Evolutionary conservation across 208 protist genomes (phyloP).

Genomic region (Acanthamoeba castellanii): DNA sequence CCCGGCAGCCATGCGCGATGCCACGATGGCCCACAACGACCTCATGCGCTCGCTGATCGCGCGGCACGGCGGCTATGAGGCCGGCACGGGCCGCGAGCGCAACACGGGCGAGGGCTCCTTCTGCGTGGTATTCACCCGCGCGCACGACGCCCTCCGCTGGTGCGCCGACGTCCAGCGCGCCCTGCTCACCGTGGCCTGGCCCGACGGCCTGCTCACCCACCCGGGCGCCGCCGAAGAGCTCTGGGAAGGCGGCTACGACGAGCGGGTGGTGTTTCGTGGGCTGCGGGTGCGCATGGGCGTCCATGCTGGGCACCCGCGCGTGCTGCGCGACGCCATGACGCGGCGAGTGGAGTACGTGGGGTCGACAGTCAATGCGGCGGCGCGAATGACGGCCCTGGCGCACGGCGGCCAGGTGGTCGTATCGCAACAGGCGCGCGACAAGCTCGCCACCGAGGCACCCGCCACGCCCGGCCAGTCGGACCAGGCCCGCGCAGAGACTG

Average conservation of each 20-base stretch:
- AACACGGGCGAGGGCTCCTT: constrained; percentile 24
- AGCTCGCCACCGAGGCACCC: background rate
- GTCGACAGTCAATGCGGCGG: background rate
- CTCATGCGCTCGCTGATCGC: background rate
- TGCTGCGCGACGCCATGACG: background rate
- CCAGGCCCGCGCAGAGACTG: too few relatives aligned
- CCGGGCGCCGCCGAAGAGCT: constrained; percentile 14
- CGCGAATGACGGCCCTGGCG: background rate
- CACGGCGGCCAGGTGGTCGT: constrained; percentile 25
- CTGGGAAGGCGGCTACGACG: background rate
- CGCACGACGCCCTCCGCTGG: background rate
- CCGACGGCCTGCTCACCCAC: background rate
- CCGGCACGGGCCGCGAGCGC: background rate
- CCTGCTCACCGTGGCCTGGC: constrained; percentile 47
- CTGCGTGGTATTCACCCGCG: background rate
- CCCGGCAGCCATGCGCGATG: background rate
- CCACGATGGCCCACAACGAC: background rate
- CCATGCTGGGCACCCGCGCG: background rate
- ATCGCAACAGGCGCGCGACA: background rate
- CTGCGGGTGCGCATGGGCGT: constrained; percentile 38
- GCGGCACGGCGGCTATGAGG: constrained; percentile 1
- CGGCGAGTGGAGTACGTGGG: constrained; percentile 3
- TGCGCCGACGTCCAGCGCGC: constrained; percentile 15
- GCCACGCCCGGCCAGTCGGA: background rate
- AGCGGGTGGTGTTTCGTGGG: background rate